phyloP scores from a whole-genome alignment of 768 basidiomycete genomes.

The Sarcodon sp. region DNA sequence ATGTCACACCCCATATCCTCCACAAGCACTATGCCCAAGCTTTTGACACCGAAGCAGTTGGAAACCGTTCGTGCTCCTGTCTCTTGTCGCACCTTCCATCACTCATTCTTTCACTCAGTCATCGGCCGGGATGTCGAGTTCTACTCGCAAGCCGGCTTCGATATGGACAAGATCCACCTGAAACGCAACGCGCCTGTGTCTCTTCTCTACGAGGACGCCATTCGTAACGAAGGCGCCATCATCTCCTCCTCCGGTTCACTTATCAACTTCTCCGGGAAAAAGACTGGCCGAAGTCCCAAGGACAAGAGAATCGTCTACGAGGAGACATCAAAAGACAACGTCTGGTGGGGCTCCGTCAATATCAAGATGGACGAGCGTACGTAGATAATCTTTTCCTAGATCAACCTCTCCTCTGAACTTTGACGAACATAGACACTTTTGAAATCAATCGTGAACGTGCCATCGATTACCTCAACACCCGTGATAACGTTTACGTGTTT shows the following conservation, averaged over 20 bases:
- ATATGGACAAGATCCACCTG: slow-evolving; percentile 94
- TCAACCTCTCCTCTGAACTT: not conserved
- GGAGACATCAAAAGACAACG: slow-evolving; percentile 89
- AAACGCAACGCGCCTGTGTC: slow-evolving; percentile 89
- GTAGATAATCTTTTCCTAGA: slow-evolving; percentile 15
- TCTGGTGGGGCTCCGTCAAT: slow-evolving; percentile 99
- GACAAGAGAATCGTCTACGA: slow-evolving; percentile 99
- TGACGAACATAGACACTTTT: slow-evolving; percentile 65
- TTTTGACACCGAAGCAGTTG: slow-evolving; percentile 47
- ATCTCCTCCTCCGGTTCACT: slow-evolving; percentile 92
- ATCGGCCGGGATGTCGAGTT: slow-evolving; percentile 90
- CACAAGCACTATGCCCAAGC: slow-evolving; percentile 78
- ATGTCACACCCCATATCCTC: slow-evolving; percentile 82
- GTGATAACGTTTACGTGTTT: slow-evolving; percentile 96
- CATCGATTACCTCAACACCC: slow-evolving; percentile 97
- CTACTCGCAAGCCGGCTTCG: slow-evolving; percentile 98
- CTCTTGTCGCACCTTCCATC: not conserved
- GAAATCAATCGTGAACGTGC: slow-evolving; percentile 99
- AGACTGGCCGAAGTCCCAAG: slow-evolving; percentile 95
- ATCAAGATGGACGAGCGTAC: slow-evolving; percentile 96
- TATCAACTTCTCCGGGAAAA: slow-evolving; percentile 99
- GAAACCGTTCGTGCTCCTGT: slow-evolving; percentile 35
- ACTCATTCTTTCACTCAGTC: slow-evolving; percentile 31
- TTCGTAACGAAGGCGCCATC: slow-evolving; percentile 97
- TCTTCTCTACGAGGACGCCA: slow-evolving; percentile 92